phyloP scores from a whole-genome alignment of 2,329 filamentous ascomycete genomes.

The Aspergillus clavatus region DNA sequence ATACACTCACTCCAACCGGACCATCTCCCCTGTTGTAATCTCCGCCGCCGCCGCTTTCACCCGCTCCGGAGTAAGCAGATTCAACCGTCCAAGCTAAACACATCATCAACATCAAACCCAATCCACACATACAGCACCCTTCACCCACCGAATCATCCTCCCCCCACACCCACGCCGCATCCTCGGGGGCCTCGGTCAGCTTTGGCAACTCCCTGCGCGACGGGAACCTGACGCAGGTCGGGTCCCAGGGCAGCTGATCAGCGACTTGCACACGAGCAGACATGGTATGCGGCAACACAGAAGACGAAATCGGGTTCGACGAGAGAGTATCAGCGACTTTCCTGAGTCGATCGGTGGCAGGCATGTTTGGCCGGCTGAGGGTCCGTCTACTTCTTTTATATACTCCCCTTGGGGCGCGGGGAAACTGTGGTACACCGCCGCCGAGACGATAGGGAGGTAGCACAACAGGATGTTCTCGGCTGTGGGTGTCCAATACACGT shows the following conservation, averaged over 20 bases:
- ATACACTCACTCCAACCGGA: slow-evolving; percentile 48
- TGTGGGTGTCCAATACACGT: too few species aligned
- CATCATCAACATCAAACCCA: neutral
- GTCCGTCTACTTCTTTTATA: neutral
- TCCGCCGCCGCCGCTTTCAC: slow-evolving; percentile 52
- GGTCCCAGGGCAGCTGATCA: slow-evolving; percentile 48
- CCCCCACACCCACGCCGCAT: slow-evolving; percentile 59
- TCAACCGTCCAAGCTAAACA: slow-evolving; percentile 42
- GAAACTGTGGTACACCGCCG: neutral
- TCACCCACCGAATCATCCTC: slow-evolving; percentile 47
- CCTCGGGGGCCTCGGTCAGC: slow-evolving; percentile 50
- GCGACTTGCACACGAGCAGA: slow-evolving; percentile 19
- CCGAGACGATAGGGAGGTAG: too few species aligned
- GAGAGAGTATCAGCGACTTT: neutral
- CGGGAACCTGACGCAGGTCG: slow-evolving; percentile 50
- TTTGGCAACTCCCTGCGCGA: slow-evolving; percentile 49
- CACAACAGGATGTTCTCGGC: too few species aligned
- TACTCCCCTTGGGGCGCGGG: neutral
- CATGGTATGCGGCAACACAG: slow-evolving; percentile 5
- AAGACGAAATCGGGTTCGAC: neutral
- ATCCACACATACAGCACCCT: neutral
- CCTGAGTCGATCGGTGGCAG: neutral
- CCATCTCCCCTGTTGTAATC: slow-evolving; percentile 53
- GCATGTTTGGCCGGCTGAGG: too few species aligned
- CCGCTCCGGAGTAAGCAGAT: slow-evolving; percentile 52